Evolutionary conservation across 139 green algal species (phyloP).

Genomic region (Yamagishiella unicocca): DNA sequence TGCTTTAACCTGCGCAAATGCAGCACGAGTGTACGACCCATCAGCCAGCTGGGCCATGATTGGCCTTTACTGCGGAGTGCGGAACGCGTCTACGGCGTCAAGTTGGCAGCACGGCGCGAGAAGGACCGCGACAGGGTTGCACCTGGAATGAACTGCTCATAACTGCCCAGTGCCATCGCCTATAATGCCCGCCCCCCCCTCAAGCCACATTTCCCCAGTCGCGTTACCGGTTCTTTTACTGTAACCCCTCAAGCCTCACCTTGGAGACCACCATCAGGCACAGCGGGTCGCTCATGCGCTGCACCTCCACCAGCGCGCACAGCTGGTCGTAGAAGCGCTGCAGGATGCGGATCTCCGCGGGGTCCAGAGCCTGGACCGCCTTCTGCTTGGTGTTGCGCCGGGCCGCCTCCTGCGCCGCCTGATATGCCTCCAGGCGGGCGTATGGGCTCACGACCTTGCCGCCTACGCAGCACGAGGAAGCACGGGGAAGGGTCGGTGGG

Average conservation of each 20-base stretch:
- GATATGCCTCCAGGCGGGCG: slow-evolving; percentile 31
- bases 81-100: too few species aligned
- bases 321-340: slow-evolving; percentile 77
- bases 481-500: too few species aligned
- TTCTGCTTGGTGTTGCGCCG: slow-evolving; percentile 47
- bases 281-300: slow-evolving; percentile 70
- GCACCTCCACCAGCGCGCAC: slow-evolving; percentile 71
- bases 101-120: too few species aligned
- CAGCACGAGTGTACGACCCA: too few species aligned
- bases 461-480: neutral
- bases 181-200: too few species aligned
- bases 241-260: slow-evolving; percentile 40
- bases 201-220: too few species aligned
- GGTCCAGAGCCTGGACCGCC: slow-evolving; percentile 52
- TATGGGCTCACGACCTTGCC: slow-evolving; percentile 44
- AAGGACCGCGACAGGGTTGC: too few species aligned
- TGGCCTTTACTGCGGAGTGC: too few species aligned
- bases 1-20: slow-evolving; percentile 57
- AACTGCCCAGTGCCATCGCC: too few species aligned
- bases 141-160: too few species aligned
- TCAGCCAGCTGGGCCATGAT: too few species aligned
- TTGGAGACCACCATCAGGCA: slow-evolving; percentile 71
- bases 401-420: slow-evolving; percentile 40
- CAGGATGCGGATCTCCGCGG: slow-evolving; percentile 61
- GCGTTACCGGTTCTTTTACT: too few species aligned